Evolutionary conservation across 75 land plant genomes (phyloP), one percentile per base, ranked within the genome.

Genomic region (Adiantum capillusveneris): DNA sequence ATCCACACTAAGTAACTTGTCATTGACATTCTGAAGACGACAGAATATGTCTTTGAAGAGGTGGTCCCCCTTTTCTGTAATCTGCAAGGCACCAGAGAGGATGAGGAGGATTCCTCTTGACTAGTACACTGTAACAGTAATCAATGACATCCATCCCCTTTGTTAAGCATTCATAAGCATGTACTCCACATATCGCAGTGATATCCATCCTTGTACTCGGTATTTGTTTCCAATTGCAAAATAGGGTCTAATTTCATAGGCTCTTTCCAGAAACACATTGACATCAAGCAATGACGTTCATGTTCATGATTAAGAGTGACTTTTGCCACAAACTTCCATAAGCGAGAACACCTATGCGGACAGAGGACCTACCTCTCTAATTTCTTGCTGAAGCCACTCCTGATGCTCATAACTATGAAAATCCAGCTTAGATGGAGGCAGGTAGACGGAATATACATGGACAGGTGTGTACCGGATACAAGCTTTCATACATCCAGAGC

Each of bases 401-500:
- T 74, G 73, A 49, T 58, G 78, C 11, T 67, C 56, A 41, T 78
- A 76, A 65, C 65, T 46, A 53, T 58, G 74, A 60, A 90, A 86
- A 57, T 84, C 82, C 66, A 95, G 19, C 58, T 69, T 67, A 29
- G 81, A 74, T 28, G 86, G 89, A 57, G 99, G 99, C 58, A 79
- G 51, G 53, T 64, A 71, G 28, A 87, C 84, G 9, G 75, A 48
- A 62, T 79, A 81, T 18, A 81, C 70, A 26, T 71, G 68, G 42
- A 86, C 83, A 2, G 76, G 39, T 18, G 88, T 79, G 55, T 86
- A 95, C 16, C 71, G 73, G 59, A 90, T 82, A 80, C 89, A 80
- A 31, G 88, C 88, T 57, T 90, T 80, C 70, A 79, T 65, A 45
- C 72, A 57, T 11, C 99, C 99, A 34, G 80, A 80, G 62, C 98